Conservation (phyloP, 352 stramenopile species). For the Globisporangium mamillatum region DNA sequence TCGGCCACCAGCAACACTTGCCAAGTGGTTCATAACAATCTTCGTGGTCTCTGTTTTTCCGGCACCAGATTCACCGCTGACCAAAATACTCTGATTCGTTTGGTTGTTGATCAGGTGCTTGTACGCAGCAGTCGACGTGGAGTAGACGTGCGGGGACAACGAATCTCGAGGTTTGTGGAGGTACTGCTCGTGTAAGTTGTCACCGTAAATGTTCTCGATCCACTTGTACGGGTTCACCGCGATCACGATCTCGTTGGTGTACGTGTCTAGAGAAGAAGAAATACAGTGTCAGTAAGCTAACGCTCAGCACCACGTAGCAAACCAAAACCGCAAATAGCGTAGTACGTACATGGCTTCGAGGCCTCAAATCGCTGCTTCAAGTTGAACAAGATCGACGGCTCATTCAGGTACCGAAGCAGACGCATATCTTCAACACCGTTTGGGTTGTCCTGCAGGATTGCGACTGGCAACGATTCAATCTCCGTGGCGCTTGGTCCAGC, state of each 20-base stretch:
- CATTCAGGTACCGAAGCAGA: conserved; percentile 88
- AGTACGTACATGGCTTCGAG: conserved; percentile 84
- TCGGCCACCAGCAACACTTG: conserved; percentile 73
- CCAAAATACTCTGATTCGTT: conserved; percentile 86
- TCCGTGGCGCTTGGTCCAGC: conserved; percentile 70
- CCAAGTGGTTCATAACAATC: conserved; percentile 90
- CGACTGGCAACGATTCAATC: conserved; percentile 80
- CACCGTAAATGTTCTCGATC: conserved; percentile 90
- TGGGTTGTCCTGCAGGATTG: conserved; percentile 75
- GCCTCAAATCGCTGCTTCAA: conserved; percentile 88
- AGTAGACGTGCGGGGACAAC: conserved; percentile 80
- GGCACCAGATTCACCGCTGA: conserved; percentile 84
- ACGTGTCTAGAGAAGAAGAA: conserved; percentile 76
- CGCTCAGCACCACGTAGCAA: neutral
- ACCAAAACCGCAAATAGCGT: neutral
- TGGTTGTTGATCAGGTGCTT: conserved; percentile 78
- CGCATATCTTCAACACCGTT: conserved; percentile 86
- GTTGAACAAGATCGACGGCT: conserved; percentile 93
- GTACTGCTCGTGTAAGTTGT: conserved; percentile 85
- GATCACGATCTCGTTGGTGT: conserved; percentile 97
- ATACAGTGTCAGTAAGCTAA: neutral
- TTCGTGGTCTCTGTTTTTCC: conserved; percentile 98
- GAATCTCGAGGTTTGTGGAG: conserved; percentile 64
- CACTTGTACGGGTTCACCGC: conserved; percentile 97
- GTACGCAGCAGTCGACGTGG: conserved; percentile 81